Percentiles rank a stretch among this genome's conserved stretches.
Evolutionary conservation across 2,329 filamentous ascomycete species (phyloP).

Genomic region (Scytalidium lignicola): DNA sequence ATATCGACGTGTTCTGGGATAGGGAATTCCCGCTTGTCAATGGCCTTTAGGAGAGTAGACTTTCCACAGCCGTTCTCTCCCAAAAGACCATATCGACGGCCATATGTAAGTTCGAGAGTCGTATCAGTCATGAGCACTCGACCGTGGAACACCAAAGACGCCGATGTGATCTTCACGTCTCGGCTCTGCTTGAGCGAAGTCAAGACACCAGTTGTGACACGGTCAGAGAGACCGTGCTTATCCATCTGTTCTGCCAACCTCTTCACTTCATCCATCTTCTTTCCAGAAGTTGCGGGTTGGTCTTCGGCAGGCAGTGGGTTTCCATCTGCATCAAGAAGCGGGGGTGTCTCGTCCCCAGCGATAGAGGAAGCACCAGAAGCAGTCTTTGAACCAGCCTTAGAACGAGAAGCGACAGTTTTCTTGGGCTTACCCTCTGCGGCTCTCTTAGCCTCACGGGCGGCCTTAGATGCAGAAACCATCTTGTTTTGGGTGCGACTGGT

Average conservation of each 20-base stretch:
- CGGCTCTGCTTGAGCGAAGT: conserved; percentile 78
- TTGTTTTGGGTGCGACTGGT: conserved; percentile 24
- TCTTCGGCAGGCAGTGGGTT: conserved; percentile 48
- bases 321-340: conserved; percentile 59
- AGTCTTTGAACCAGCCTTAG: conserved; percentile 63
- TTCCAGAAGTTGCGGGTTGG: conserved; percentile 62
- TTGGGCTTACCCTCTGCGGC: conserved; percentile 68
- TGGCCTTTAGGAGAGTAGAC: conserved; percentile 94
- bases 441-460: conserved; percentile 68
- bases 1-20: conserved; percentile 97
- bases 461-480: conserved; percentile 67
- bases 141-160: conserved; percentile 94
- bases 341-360: conserved; percentile 61
- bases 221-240: conserved; percentile 91
- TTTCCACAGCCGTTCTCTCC: conserved; percentile 99
- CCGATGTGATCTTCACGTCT: conserved; percentile 95
- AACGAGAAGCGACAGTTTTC: conserved; percentile 65
- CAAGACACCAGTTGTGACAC: conserved; percentile 95
- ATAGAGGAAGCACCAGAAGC: conserved; percentile 60
- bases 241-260: conserved; percentile 91
- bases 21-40: conserved; percentile 88
- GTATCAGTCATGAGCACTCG: conserved; percentile 93
- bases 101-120: conserved; percentile 87
- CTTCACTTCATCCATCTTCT: conserved; percentile 76
- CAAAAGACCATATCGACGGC: conserved; percentile 86